Percentiles rank a stretch among this genome's conserved stretches.
Conservation (phyloP, 441 rosid genomes). For the Gossypium schwendimanii region DNA sequence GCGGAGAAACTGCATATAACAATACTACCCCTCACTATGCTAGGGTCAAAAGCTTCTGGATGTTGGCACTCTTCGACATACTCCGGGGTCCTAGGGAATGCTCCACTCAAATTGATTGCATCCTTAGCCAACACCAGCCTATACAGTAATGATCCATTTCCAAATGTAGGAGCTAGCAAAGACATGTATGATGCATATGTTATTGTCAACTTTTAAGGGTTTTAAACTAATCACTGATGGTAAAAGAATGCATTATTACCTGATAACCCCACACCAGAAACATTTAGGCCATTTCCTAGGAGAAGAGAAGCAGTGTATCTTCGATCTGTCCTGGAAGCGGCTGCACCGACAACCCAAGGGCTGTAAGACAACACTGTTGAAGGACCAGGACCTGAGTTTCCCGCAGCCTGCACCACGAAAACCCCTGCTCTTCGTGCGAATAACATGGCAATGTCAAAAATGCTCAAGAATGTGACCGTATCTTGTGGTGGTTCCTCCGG, state of each 20-base stretch:
- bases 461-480: conserved; percentile 37
- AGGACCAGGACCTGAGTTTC: conserved; percentile 51
- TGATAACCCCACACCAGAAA: conserved; percentile 48
- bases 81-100: conserved; percentile 39
- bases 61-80: conserved; percentile 58
- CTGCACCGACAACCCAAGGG: conserved; percentile 56
- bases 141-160: conserved; percentile 35
- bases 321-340: conserved; percentile 45
- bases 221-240: neutral
- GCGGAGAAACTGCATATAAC: conserved; percentile 51
- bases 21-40: conserved; percentile 35
- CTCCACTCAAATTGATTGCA: conserved; percentile 38
- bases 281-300: conserved; percentile 40
- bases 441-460: conserved; percentile 45
- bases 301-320: conserved; percentile 40
- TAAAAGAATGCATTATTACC: conserved; percentile 25
- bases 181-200: neutral
- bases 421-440: conserved; percentile 54
- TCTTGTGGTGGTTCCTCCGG: conserved; percentile 49
- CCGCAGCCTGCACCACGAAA: conserved; percentile 62
- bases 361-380: conserved; percentile 51
- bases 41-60: conserved; percentile 42
- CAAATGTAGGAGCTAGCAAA: conserved; percentile 54
- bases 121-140: conserved; percentile 69
- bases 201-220: neutral